Evolutionary conservation across 352 stramenopile species (phyloP).

Genomic region (Phytophthora pluvialis): DNA sequence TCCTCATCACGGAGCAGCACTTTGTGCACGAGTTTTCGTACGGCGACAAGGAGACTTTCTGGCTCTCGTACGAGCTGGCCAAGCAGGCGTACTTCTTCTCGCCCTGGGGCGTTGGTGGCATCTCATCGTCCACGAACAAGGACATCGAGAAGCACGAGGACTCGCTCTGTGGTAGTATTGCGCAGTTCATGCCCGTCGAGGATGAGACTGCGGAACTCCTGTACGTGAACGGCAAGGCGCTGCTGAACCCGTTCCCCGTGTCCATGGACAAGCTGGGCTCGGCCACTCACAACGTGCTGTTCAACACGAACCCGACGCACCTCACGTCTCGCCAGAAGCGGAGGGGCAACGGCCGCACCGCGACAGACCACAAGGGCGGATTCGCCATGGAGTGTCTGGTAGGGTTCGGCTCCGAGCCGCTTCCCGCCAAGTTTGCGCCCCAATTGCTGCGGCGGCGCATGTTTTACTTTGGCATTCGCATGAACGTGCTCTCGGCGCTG

Average conservation of each 20-base stretch:
- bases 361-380: conserved; percentile 25
- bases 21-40: conserved; percentile 48
- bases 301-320: conserved; percentile 58
- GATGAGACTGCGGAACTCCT: conserved; percentile 39
- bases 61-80: conserved; percentile 45
- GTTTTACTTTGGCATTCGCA: conserved; percentile 48
- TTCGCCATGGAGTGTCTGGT: conserved; percentile 53
- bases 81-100: conserved; percentile 54
- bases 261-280: conserved; percentile 26
- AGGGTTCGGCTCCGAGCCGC: conserved; percentile 48
- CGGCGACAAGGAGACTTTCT: conserved; percentile 55
- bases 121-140: conserved; percentile 37
- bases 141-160: conserved; percentile 42
- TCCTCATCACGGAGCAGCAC: conserved; percentile 52
- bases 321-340: conserved; percentile 47
- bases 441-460: conserved; percentile 46
- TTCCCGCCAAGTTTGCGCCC: conserved; percentile 39
- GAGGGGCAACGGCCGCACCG: conserved; percentile 26
- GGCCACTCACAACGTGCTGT: conserved; percentile 41
- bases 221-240: conserved; percentile 60
- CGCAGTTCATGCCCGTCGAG: conserved; percentile 46
- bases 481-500: conserved; percentile 35
- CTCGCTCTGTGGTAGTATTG: conserved; percentile 49
- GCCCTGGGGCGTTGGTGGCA: conserved; percentile 39
- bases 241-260: conserved; percentile 51